Conservation (phyloP, 352 stramenopile genomes). For the Aphanomyces cochlioides region DNA sequence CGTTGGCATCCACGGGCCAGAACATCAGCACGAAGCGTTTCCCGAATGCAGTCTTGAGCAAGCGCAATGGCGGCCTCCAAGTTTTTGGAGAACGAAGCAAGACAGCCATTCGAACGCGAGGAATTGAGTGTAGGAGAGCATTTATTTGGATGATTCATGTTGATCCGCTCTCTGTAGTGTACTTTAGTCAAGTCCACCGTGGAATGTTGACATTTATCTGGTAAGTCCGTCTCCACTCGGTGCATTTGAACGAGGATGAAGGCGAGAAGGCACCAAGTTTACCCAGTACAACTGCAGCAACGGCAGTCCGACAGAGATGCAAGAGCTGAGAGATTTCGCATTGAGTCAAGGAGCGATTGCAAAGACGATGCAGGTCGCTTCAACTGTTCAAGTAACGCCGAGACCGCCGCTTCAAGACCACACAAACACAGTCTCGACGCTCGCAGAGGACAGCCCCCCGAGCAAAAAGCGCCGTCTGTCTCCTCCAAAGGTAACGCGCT, state of each 20-base stretch:
- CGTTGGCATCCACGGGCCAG: conserved; percentile 19
- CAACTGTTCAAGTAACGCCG: background rate
- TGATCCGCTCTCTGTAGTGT: conserved; percentile 36
- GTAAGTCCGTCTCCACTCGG: conserved; percentile 32
- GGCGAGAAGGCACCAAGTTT: conserved; percentile 44
- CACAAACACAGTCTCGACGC: conserved; percentile 31
- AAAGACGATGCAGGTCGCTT: conserved; percentile 35
- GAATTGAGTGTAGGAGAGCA: background rate
- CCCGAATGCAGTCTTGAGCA: conserved; percentile 3
- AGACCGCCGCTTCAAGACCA: conserved; percentile 31
- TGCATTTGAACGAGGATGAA: conserved; percentile 15
- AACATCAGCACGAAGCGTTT: background rate
- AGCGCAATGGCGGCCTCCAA: conserved; percentile 20
- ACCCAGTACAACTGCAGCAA: conserved; percentile 65
- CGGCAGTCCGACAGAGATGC: conserved; percentile 43
- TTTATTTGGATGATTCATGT: background rate
- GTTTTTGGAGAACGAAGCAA: conserved; percentile 7
- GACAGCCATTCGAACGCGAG: conserved; percentile 16
- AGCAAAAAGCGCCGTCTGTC: background rate
- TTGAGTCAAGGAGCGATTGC: conserved; percentile 47
- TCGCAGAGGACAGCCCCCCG: background rate
- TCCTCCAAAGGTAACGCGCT: conserved; percentile 3
- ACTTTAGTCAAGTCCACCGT: conserved; percentile 56
- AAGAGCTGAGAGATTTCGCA: conserved; percentile 47
- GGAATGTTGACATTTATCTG: conserved; percentile 67